Conservation (phyloP, 179 eudicot species). For the Actinidia chinensis region DNA sequence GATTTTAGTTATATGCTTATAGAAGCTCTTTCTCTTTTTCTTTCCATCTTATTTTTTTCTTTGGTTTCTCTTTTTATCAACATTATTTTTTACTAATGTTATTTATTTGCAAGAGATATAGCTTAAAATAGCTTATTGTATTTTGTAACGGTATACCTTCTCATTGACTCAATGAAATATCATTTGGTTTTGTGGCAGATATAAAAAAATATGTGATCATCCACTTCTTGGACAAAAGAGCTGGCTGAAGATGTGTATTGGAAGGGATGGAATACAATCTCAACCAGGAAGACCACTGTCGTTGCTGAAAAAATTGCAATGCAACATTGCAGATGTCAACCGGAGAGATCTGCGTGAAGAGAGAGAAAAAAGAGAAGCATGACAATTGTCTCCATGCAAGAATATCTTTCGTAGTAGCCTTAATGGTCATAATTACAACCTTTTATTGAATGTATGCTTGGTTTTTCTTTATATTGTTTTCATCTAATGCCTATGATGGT, state of each 20-base stretch:
- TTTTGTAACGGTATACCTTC: neutral
- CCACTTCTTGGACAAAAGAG: constrained; percentile 90
- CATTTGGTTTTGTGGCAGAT: constrained; percentile 49
- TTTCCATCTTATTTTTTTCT: neutral
- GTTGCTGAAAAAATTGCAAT: constrained; percentile 88
- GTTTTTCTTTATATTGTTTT: neutral
- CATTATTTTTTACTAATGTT: neutral
- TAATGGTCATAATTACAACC: constrained; percentile 58
- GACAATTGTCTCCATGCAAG: constrained; percentile 86
- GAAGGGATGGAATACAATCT: constrained; percentile 93
- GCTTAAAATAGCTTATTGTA: neutral
- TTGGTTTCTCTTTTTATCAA: neutral
- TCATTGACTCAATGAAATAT: neutral
- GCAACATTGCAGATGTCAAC: constrained; percentile 73
- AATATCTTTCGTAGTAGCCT: constrained; percentile 71
- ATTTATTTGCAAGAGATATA: neutral
- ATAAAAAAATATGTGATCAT: constrained; percentile 96
- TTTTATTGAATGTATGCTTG: neutral
- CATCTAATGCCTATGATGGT: neutral
- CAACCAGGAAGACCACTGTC: constrained; percentile 62
- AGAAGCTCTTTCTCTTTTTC: too few relatives aligned
- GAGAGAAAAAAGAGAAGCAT: constrained; percentile 58
- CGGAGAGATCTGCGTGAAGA: constrained; percentile 51
- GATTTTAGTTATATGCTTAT: too few relatives aligned
- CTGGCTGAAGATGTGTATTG: constrained; percentile 91